phyloP scores from a whole-genome alignment of 345 rosid species.

The Combretum micranthum region DNA sequence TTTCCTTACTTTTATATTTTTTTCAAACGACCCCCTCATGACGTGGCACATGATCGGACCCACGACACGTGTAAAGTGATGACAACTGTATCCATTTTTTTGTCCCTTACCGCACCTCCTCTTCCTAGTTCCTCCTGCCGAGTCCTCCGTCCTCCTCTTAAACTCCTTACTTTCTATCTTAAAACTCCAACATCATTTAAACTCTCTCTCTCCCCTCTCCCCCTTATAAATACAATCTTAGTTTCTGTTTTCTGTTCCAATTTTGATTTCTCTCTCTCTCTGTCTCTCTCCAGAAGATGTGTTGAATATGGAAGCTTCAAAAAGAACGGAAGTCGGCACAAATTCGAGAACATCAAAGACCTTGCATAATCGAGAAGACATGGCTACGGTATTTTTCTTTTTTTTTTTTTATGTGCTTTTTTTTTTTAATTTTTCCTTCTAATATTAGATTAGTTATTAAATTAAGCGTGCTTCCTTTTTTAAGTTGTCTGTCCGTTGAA shows the following conservation, averaged over 20 bases:
- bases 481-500: too few relatives aligned
- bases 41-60: constrained; percentile 33
- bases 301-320: too few relatives aligned
- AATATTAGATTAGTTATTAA: background rate
- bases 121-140: background rate
- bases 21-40: constrained; percentile 16
- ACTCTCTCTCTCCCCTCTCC: background rate
- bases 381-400: background rate
- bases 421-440: background rate
- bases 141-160: background rate
- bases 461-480: too few relatives aligned
- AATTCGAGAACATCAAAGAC: too few relatives aligned
- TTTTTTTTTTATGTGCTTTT: background rate
- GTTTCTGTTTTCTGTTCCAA: too few relatives aligned
- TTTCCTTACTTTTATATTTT: background rate
- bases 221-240: too few relatives aligned
- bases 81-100: constrained; percentile 46
- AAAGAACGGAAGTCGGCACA: too few relatives aligned
- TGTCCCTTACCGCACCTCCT: background rate
- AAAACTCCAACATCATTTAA: background rate
- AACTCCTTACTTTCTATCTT: background rate
- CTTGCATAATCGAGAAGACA: background rate
- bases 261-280: background rate
- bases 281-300: too few relatives aligned
- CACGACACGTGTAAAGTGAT: constrained; percentile 60